Base-by-base conservation (phyloP, 116 monocot genomes). In the Zostera marina region DNA sequence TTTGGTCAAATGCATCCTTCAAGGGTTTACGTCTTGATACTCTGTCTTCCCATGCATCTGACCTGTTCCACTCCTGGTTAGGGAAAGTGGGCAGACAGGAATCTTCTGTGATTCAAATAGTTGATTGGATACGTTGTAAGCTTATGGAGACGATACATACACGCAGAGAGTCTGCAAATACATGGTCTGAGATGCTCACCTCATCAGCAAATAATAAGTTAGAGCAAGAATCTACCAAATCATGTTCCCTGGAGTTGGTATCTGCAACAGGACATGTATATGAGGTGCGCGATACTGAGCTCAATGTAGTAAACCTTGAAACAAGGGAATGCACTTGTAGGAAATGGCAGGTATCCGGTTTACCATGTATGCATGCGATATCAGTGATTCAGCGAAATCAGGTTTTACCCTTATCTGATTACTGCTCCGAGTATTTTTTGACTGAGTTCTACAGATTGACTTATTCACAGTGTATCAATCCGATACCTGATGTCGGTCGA, bases 301-400 rank as follows among this genome's bases (percentile, higher is more conserved):
- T 70, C 13, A 56, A 69, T 56, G 69, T 81, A 21, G 87, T 87
- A 22, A 82, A 92, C 46, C 61, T 74, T 2, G 87, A 62, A 7
- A 74, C 67, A 52, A 77, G 87, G 78, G 83, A 86, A 22, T 92
- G 92, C 68, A 81, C 83, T 2, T 92, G 92, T 56, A 17, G 80
- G 19, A 76, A 71, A 63, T 92, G 92, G 92, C 82, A 92, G 52
- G 70, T 81, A 1, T 66, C 71, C n/a, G 92, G 92, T 0, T 22
- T 92, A n/a, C 87, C 87, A 38, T 92, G 87, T 63, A 51, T 72
- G 58, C 92, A 92, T 66, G 92, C 87, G 40, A 55, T 87, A 48
- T 80, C 83, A 4, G 87, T 83, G 1, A 32, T 90, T 26, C 69
- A 79, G 25, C 69, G 54, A 1, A 66, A 62, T 0, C 46, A 71